These are phyloP conservation scores for Schizophyllum amplum DNA, from an alignment of 1,284 basidiomycete species.

Conservation along the genomic window DNA sequence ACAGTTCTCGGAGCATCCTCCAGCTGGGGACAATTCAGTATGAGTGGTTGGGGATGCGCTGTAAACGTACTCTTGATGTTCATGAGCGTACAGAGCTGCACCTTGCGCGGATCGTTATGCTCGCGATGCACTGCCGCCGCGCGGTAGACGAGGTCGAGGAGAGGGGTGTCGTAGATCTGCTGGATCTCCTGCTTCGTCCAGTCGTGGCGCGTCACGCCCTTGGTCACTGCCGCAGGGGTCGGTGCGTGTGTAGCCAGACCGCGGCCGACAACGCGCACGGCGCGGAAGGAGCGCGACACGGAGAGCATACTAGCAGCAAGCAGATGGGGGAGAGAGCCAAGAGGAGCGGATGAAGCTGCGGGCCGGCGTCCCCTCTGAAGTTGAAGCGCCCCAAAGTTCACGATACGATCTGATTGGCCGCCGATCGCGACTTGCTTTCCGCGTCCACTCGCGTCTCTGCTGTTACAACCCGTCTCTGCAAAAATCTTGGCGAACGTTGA, in stretches of 20 bases:
- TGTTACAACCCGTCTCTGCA: background rate
- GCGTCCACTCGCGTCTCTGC: background rate
- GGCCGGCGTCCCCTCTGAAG: background rate
- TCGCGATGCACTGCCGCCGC: slow-evolving; percentile 80
- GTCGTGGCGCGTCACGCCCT: slow-evolving; percentile 35
- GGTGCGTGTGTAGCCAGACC: slow-evolving; percentile 56
- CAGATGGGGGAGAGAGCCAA: background rate
- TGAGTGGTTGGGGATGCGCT: slow-evolving; percentile 13
- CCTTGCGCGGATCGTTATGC: slow-evolving; percentile 82
- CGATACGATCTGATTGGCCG: background rate
- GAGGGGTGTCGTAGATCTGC: slow-evolving; percentile 68
- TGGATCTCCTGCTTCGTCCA: slow-evolving; percentile 72
- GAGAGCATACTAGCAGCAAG: background rate
- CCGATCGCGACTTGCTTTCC: background rate
- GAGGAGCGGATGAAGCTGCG: background rate
- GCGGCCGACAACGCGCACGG: slow-evolving; percentile 22
- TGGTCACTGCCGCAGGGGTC: slow-evolving; percentile 18
- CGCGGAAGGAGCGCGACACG: slow-evolving; percentile 21
- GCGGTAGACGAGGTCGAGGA: slow-evolving; percentile 83
- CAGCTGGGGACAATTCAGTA: slow-evolving; percentile 41
- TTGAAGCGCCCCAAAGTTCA: background rate
- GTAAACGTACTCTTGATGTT: slow-evolving; percentile 91
- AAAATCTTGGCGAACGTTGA: no score
- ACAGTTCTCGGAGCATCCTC: slow-evolving; percentile 97
- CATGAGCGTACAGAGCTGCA: slow-evolving; percentile 97